Conservation (phyloP, 2,329 filamentous ascomycete species). For the Ophiostoma piceae region DNA sequence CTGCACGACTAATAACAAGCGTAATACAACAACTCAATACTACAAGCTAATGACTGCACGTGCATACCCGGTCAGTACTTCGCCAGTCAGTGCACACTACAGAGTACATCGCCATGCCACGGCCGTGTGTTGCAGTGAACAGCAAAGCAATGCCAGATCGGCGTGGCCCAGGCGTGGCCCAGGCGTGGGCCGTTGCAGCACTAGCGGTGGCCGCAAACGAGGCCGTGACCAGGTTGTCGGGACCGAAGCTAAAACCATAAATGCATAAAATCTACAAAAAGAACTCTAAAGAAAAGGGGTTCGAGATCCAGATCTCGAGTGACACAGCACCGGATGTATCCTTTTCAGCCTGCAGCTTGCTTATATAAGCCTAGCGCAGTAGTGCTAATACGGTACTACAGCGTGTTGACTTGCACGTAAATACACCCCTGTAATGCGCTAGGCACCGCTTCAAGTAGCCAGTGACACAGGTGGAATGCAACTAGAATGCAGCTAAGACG, state of each 20-base stretch:
- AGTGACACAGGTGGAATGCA: conserved; percentile 5
- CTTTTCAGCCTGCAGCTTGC: conserved; percentile 2
- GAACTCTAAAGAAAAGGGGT: background rate
- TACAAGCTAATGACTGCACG: background rate
- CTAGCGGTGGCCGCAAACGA: background rate
- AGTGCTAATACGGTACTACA: background rate
- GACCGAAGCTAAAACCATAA: background rate
- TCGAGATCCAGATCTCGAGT: conserved; percentile 1
- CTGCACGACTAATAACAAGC: background rate
- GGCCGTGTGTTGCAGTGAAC: background rate
- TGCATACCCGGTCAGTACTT: background rate
- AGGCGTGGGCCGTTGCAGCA: background rate
- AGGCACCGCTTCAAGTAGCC: background rate
- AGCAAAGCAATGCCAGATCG: background rate
- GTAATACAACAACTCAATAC: background rate
- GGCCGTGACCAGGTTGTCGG: conserved; percentile 1
- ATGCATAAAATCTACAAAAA: background rate
- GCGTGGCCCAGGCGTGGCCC: background rate
- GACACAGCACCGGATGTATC: background rate
- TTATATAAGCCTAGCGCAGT: conserved; percentile 13
- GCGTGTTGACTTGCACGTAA: background rate
- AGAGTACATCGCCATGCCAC: background rate
- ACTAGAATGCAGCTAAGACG: conserved; percentile 11
- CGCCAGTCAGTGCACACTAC: background rate
- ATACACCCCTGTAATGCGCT: conserved; percentile 2